These are phyloP conservation scores for Boechera retrofracta DNA, from an alignment of 345 rosid species.

Conservation along the genomic window DNA sequence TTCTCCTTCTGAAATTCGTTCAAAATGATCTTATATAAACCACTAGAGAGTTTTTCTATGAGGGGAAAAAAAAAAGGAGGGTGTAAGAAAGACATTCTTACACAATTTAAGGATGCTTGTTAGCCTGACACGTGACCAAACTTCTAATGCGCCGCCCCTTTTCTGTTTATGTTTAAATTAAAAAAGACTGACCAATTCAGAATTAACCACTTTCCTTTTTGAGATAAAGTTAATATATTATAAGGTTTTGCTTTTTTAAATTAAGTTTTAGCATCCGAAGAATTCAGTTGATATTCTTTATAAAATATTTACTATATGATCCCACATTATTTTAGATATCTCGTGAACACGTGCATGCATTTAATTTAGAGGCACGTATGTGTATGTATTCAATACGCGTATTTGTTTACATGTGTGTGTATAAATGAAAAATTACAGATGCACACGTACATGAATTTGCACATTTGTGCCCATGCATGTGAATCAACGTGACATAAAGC, in stretches of 20 bases:
- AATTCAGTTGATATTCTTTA: not conserved
- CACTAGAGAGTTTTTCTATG: not conserved
- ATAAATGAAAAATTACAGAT: not conserved
- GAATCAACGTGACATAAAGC: conserved; percentile 40
- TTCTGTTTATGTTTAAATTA: conserved; percentile 9
- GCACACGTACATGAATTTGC: conserved; percentile 29
- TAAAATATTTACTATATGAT: not conserved
- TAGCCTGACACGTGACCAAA: conserved; percentile 28
- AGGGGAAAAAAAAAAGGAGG: not conserved
- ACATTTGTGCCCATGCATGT: conserved; percentile 37
- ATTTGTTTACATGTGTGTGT: conserved; percentile 5
- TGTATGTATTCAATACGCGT: not conserved
- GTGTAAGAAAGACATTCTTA: not conserved
- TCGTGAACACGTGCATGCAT: not conserved
- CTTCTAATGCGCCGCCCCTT: conserved; percentile 34
- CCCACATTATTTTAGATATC: not conserved
- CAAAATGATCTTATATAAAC: not conserved
- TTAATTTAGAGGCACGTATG: not conserved
- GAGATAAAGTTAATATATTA: conserved; percentile 5
- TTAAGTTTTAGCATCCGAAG: not conserved
- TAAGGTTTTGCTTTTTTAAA: not conserved
- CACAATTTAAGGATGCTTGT: conserved; percentile 37
- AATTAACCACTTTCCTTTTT: conserved; percentile 34
- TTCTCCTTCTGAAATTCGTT: not conserved
- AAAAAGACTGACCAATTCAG: conserved; percentile 30